These are phyloP conservation scores for Multifurca ochricompacta DNA, from an alignment of 768 basidiomycete species.

Conservation along the genomic window DNA sequence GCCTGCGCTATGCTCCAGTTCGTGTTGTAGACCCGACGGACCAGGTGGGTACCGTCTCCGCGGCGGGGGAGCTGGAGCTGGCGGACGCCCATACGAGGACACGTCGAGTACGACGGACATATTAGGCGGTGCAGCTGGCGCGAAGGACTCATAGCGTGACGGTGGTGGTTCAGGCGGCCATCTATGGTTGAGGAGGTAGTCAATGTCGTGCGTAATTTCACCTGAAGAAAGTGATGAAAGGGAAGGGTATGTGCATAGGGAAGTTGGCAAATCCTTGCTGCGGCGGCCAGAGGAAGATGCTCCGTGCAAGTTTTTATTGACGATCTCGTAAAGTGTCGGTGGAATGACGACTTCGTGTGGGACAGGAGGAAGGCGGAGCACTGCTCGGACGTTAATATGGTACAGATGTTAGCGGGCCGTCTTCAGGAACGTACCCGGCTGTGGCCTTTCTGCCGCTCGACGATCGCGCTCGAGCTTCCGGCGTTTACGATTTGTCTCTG, in stretches of 20 bases:
- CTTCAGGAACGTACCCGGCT: slow-evolving; percentile 44
- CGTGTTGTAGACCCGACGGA: slow-evolving; percentile 18
- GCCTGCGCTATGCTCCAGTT: slow-evolving; percentile 13
- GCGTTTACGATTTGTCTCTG: slow-evolving; percentile 82
- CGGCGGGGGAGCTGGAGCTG: slow-evolving; percentile 6
- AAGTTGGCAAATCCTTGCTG: slow-evolving; percentile 13
- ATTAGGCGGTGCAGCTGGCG: slow-evolving; percentile 2
- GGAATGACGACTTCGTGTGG: slow-evolving; percentile 45
- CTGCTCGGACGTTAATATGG: slow-evolving; percentile 27
- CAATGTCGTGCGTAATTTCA: slow-evolving; percentile 29
- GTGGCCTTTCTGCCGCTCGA: slow-evolving; percentile 67
- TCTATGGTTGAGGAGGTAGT: slow-evolving; percentile 25
- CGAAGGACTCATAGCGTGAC: slow-evolving; percentile 6
- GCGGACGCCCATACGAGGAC: slow-evolving; percentile 11
- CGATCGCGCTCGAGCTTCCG: slow-evolving; percentile 81
- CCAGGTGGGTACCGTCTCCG: slow-evolving; percentile 15
- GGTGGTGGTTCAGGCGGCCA: slow-evolving; percentile 17
- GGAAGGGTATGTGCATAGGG: slow-evolving; percentile 26
- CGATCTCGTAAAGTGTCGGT: slow-evolving; percentile 59
- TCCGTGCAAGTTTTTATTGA: slow-evolving; percentile 51
- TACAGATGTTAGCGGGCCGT: not conserved
- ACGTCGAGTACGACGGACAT: slow-evolving; percentile 15
- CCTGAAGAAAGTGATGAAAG: slow-evolving; percentile 25
- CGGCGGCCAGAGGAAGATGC: slow-evolving; percentile 21
- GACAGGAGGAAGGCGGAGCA: slow-evolving; percentile 52